Percentiles rank a stretch among this genome's conserved stretches.
phyloP scores from a whole-genome alignment of 371 early-diverging fungal genomes.

The Syncephalastrum racemosum region DNA sequence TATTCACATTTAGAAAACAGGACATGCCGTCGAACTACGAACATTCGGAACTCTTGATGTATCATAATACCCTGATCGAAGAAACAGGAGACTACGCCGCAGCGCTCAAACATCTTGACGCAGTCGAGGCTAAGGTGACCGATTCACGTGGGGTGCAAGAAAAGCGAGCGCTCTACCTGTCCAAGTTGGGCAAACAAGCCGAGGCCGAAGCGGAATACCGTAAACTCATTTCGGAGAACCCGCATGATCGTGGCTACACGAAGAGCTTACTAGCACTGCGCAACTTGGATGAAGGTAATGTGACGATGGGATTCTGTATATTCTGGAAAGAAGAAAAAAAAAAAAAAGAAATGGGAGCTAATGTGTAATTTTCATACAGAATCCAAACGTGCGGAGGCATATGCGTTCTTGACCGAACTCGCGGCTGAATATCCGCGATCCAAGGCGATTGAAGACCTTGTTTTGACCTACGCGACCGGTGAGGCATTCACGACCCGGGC shows the following conservation, averaged over 20 bases:
- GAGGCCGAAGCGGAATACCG: constrained; percentile 78
- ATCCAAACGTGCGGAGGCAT: constrained; percentile 22
- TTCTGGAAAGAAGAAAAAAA: not conserved
- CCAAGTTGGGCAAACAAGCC: constrained; percentile 63
- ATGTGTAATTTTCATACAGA: not conserved
- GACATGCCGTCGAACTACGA: constrained; percentile 63
- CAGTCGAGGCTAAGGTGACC: constrained; percentile 67
- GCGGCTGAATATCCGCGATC: constrained; percentile 78
- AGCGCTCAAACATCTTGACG: constrained; percentile 77
- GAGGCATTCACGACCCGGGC: constrained; percentile 66
- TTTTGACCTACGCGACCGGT: constrained; percentile 74
- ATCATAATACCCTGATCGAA: constrained; percentile 75
- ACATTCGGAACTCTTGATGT: constrained; percentile 77
- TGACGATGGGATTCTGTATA: not conserved
- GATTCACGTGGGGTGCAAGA: constrained; percentile 76
- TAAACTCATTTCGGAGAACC: constrained; percentile 75
- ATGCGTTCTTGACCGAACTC: constrained; percentile 58
- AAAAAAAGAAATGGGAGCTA: constrained; percentile 2
- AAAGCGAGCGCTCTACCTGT: constrained; percentile 68
- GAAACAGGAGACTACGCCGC: constrained; percentile 73
- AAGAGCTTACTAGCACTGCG: constrained; percentile 61
- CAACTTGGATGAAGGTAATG: constrained; percentile 33
- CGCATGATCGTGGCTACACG: constrained; percentile 76
- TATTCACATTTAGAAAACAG: constrained; percentile 17
- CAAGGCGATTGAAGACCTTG: constrained; percentile 72